Evolutionary conservation across 495 filamentous ascomycete species (phyloP), one percentile per base, ranked within the genome.

Genomic region (Sphaerosporella brunnea): DNA sequence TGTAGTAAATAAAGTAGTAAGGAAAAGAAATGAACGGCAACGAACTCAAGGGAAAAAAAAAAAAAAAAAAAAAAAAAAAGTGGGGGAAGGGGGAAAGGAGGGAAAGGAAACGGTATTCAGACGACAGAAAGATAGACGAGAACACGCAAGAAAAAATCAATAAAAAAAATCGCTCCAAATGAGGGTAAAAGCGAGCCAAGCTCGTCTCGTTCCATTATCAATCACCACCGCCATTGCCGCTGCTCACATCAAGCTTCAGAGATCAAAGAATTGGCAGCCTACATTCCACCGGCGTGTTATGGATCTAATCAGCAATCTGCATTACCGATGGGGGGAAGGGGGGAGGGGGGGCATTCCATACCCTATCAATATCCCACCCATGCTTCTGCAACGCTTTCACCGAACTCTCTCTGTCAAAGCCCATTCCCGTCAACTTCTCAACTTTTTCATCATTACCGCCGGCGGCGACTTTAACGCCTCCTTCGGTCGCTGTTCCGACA

Each of bases 351-450:
- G 35, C 19, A 42, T 42, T 8, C 65, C 77, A 68, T 68, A 94
- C 90, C 78, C 84, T 82, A 62, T 93, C 85, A 58, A 94, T 69
- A 65, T 95, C 87, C 64, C 94, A 93, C 60, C 94, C 87, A 64
- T 78, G 90, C 63, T 85, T 87, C 69, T 95, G 90, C 60, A 97
- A 65, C 26, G 90, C 90, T 46, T 67, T 69, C 24, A 96, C 68
- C n/a, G 83, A 81, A 36, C 82, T 78, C 4, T 72, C 71, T 35
- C 90, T 69, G 21, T 78, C 69, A 63, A 90, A 97, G 2, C 90
- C 90, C 86, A 96, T 92, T 21, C 73, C 75, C 9, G 84, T 93
- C 61, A 97, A 61, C 51, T 84, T 79, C 66, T 90, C 87, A 47
- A 96, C 67, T 39, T 93, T 88, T 19, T 84, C 82, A 61, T 95